phyloP scores from a whole-genome alignment of 1,284 basidiomycete genomes.

The Tilletia caries region DNA sequence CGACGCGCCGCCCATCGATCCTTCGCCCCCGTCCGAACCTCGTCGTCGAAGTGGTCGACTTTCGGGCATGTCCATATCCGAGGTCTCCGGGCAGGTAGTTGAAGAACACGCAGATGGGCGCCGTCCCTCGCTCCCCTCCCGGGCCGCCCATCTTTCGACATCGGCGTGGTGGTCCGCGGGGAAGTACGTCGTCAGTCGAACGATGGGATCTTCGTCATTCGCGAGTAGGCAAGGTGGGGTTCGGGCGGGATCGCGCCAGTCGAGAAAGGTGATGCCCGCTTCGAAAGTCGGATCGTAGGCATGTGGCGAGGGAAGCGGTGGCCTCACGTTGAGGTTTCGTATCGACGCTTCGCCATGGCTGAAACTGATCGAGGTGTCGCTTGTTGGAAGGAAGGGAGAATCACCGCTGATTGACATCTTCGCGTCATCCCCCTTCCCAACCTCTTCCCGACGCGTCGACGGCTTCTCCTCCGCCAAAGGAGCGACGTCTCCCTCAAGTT shows the following conservation, averaged over 20 bases:
- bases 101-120: background rate
- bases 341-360: no score
- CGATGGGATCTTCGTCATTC: background rate
- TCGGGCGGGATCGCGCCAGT: background rate
- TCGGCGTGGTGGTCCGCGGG: background rate
- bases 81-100: background rate
- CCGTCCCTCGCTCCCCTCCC: background rate
- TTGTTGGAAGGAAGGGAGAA: no score
- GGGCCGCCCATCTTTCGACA: background rate
- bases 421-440: no score
- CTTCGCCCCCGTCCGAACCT: no score
- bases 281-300: conserved; percentile 5
- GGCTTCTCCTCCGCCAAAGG: background rate
- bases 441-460: no score
- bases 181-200: background rate
- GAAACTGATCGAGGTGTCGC: no score
- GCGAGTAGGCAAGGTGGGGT: background rate
- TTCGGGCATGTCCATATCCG: no score
- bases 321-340: background rate
- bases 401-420: no score
- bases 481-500: background rate
- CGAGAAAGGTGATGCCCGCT: conserved; percentile 7
- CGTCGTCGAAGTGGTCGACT: no score
- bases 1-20: no score
- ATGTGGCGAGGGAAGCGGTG: background rate